phyloP scores from a whole-genome alignment of 768 basidiomycete species.

The Tubosaeta brunneosetosa region DNA sequence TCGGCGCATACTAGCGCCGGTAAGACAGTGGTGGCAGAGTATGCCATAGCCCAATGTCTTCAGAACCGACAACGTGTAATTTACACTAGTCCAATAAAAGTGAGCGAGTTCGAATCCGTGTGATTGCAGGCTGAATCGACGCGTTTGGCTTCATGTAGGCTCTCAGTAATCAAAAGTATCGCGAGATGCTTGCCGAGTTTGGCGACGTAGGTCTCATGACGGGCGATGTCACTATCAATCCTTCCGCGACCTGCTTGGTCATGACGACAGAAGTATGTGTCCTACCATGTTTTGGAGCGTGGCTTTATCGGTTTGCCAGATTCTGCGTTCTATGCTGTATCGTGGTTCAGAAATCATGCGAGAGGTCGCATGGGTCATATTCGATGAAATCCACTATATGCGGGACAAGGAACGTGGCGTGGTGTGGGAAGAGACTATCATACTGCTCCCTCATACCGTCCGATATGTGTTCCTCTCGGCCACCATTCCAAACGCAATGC shows the following conservation, averaged over 20 bases:
- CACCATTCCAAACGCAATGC: constrained; percentile 99
- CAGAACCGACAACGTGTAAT: constrained; percentile 94
- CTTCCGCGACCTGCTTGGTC: constrained; percentile 92
- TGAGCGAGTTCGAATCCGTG: constrained; percentile 37
- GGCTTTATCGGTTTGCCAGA: constrained; percentile 43
- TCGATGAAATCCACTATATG: constrained; percentile 99
- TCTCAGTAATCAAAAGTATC: constrained; percentile 97
- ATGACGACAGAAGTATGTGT: constrained; percentile 94
- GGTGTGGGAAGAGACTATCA: constrained; percentile 99
- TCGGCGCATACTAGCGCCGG: constrained; percentile 99
- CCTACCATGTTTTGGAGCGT: neutral
- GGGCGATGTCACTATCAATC: constrained; percentile 98
- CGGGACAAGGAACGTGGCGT: constrained; percentile 98
- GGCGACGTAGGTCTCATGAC: constrained; percentile 99
- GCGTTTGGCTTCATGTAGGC: constrained; percentile 53
- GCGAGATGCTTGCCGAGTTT: constrained; percentile 95
- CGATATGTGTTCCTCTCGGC: constrained; percentile 98
- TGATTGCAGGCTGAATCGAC: constrained; percentile 11
- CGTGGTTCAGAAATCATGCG: constrained; percentile 99
- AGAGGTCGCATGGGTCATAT: constrained; percentile 99
- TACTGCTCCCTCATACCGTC: constrained; percentile 91
- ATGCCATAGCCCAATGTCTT: constrained; percentile 96
- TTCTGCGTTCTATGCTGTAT: constrained; percentile 97
- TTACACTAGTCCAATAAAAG: constrained; percentile 99
- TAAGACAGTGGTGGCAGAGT: constrained; percentile 99